Conservation (phyloP, 768 basidiomycete species). For the Termitomyces sp. region DNA sequence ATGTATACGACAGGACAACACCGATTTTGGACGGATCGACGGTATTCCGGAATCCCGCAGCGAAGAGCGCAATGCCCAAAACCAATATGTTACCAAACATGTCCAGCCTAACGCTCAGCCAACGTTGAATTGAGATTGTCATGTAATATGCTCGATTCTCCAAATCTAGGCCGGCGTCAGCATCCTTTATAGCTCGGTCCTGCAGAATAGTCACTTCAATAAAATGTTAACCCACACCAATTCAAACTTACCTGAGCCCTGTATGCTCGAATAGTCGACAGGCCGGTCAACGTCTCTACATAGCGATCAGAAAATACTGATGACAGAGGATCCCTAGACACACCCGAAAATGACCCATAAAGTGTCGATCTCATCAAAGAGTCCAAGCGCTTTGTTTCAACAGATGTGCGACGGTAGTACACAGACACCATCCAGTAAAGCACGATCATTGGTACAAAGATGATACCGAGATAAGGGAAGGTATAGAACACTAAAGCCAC, state of each 20-base stretch:
- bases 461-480: slow-evolving; percentile 63
- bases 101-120: slow-evolving; percentile 62
- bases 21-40: slow-evolving; percentile 49
- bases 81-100: slow-evolving; percentile 63
- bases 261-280: slow-evolving; percentile 62
- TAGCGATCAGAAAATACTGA: neutral
- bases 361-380: slow-evolving; percentile 58
- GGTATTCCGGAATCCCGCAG: slow-evolving; percentile 53
- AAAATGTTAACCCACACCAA: neutral
- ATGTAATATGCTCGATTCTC: slow-evolving; percentile 64
- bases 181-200: slow-evolving; percentile 44
- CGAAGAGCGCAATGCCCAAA: slow-evolving; percentile 68
- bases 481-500: slow-evolving; percentile 61
- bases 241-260: slow-evolving; percentile 38
- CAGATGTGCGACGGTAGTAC: slow-evolving; percentile 60
- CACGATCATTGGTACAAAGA: slow-evolving; percentile 50
- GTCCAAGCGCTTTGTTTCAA: slow-evolving; percentile 62
- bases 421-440: slow-evolving; percentile 50
- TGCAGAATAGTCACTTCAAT: slow-evolving; percentile 16
- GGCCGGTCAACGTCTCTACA: slow-evolving; percentile 57
- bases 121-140: slow-evolving; percentile 61
- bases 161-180: slow-evolving; percentile 51
- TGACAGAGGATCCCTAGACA: neutral
- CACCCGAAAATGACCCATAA: slow-evolving; percentile 57
- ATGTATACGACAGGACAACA: slow-evolving; percentile 49